Conservation (phyloP, 257 asterid genomes). For the Ehretia macrophylla region DNA sequence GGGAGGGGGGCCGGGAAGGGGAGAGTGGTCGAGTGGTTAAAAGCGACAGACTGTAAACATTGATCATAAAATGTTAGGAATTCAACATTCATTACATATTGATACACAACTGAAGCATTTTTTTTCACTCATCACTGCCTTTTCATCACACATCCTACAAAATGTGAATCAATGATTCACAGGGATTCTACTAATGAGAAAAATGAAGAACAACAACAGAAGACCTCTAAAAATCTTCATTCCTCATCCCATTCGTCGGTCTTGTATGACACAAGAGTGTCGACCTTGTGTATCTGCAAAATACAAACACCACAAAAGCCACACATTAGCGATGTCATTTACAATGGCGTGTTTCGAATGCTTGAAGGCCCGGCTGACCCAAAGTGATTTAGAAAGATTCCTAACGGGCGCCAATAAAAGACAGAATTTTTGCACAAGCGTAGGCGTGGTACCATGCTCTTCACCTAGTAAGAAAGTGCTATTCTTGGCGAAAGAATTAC, state of each 20-base stretch:
- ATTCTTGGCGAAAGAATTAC: no score
- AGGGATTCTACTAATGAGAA: neutral
- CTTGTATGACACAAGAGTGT: slow-evolving; percentile 87
- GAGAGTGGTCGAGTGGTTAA: neutral
- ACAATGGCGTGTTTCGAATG: no score
- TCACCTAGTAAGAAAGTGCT: no score
- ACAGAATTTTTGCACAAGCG: no score
- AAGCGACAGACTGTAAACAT: neutral
- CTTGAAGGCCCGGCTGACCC: no score
- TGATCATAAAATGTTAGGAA: neutral
- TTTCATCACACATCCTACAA: neutral
- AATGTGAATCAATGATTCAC: slow-evolving; percentile 11
- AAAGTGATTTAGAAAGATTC: no score
- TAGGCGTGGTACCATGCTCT: no score
- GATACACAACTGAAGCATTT: no score
- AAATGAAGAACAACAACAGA: neutral
- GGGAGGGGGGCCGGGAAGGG: no score
- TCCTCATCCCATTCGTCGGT: slow-evolving; percentile 81
- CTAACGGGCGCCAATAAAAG: no score
- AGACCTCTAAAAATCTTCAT: neutral
- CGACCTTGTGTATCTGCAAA: slow-evolving; percentile 93
- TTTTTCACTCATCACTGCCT: no score
- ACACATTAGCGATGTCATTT: neutral
- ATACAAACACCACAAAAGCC: neutral
- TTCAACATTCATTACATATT: neutral